Evolutionary conservation across 352 stramenopile genomes (phyloP), one percentile per base, ranked within the genome.

Genomic region (Phytophthora podocarpi): DNA sequence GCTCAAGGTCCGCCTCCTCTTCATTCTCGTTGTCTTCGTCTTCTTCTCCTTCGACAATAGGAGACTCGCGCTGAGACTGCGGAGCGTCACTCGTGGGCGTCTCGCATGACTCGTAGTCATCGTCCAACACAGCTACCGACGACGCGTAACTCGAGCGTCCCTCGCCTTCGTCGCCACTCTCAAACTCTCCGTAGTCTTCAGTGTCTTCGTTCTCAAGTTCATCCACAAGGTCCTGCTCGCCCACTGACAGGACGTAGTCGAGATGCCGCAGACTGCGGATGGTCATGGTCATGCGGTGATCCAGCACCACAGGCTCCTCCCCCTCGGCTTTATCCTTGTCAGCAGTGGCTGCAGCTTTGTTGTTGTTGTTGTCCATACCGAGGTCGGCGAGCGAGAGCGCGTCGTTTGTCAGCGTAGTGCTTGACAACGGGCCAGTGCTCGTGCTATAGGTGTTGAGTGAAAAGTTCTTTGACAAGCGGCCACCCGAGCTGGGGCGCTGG

Each of bases 51-150:
- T 79, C 75, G 20, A 74, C 56, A 28, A 67, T 68, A 35, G 65
- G 55, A 18, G 52, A 59, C 30, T 64, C 51, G n/a, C 48, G 60
- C 24, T 73, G 64, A 26, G 57, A 58, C n/a, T 46, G 34, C 4
- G 37, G 13, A 1, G 45, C 48, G 21, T 66, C 60, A 42, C 61
- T 68, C 21, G 50, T 55, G 9, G 60, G 57, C 21, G 58, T 69
- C 21, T 77, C 51, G 23, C 80, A 68, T 24, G 42, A 42, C 24
- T 68, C 55, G 26, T 59, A 59, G 23, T 75, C 68, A 8, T 78
- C 40, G 26, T 88, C 79, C 43, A 89, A 27, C 16, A 89, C 69
- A n/a, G 79, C 76, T 24, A 89, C 75, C 7, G 79, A 89, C 21
- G 79, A 89, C 13, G 64, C 68, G 39, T 71, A 72, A 55, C 78